A percentile compares a stretch with the other conserved stretches of the same genome.
Conservation (phyloP, 2,329 filamentous ascomycete species). For the Colletotrichum higginsianum region DNA sequence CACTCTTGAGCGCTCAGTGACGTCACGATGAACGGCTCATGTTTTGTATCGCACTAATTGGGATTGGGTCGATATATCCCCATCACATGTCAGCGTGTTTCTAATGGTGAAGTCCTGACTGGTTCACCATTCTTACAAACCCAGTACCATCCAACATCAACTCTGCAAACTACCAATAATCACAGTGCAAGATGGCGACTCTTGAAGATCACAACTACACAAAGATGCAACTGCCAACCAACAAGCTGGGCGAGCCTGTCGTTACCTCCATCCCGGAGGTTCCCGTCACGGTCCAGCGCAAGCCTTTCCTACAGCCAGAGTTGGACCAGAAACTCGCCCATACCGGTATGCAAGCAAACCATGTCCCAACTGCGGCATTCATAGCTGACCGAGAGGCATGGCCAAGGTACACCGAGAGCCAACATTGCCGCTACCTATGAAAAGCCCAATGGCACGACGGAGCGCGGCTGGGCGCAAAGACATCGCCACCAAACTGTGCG, state of each 20-base stretch:
- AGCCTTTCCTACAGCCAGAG: conserved; percentile 49
- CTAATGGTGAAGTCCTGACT: background rate
- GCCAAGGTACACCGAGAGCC: conserved; percentile 51
- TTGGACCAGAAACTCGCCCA: conserved; percentile 48
- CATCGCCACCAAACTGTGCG: conserved; percentile 52
- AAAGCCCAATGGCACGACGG: conserved; percentile 53
- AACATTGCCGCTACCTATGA: conserved; percentile 54
- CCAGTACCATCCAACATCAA: background rate
- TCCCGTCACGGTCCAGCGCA: conserved; percentile 48
- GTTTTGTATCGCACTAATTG: background rate
- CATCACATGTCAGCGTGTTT: background rate
- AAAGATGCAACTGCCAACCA: background rate
- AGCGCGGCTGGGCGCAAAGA: conserved; percentile 49
- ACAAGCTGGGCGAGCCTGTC: conserved; percentile 20
- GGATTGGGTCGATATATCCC: background rate
- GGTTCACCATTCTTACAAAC: background rate
- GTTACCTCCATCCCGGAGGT: conserved; percentile 40
- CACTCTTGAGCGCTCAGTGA: conserved; percentile 12
- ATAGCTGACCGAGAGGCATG: background rate
- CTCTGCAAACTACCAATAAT: too few relatives aligned
- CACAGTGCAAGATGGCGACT: conserved; percentile 10
- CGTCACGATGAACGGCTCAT: conserved; percentile 34
- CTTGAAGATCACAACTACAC: conserved; percentile 12
- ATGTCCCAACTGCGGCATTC: background rate
- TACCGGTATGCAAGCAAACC: conserved; percentile 42